Evolutionary conservation across 148 eudicot species (phyloP).

Genomic region (Simmondsia chinensis): DNA sequence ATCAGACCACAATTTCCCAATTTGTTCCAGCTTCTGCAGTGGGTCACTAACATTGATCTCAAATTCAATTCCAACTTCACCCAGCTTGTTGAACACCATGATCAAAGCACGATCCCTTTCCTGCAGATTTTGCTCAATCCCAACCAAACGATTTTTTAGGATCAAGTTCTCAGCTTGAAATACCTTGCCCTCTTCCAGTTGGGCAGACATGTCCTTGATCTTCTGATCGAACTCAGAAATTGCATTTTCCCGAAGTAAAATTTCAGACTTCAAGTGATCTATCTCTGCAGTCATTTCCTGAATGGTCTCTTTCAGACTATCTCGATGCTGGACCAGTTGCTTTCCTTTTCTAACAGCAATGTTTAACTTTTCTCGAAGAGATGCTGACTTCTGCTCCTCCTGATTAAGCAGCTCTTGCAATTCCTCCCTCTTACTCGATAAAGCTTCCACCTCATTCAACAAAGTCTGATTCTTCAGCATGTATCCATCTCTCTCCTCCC

Average conservation of each 20-base stretch:
- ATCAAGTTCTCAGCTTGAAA: constrained; percentile 44
- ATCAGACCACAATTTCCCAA: constrained; percentile 42
- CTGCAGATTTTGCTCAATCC: constrained; percentile 41
- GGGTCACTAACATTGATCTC: constrained; percentile 39
- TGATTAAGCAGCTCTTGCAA: constrained; percentile 57
- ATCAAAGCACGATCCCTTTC: constrained; percentile 44
- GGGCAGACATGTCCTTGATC: constrained; percentile 34
- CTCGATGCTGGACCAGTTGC: constrained; percentile 84
- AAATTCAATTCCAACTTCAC: constrained; percentile 32
- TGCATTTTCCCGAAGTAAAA: constrained; percentile 34
- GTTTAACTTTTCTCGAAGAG: constrained; percentile 86
- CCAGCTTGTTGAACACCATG: constrained; percentile 38
- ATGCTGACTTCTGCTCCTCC: constrained; percentile 86
- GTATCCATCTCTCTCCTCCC: constrained; percentile 47
- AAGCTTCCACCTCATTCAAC: constrained; percentile 36
- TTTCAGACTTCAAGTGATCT: constrained; percentile 46
- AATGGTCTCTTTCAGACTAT: constrained; percentile 67
- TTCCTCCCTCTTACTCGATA: constrained; percentile 31
- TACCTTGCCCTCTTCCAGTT: constrained; percentile 34
- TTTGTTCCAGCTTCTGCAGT: constrained; percentile 49
- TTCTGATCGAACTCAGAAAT: constrained; percentile 43
- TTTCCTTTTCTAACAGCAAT: constrained; percentile 93
- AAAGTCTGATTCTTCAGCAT: constrained; percentile 43
- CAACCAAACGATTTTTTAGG: constrained; percentile 47
- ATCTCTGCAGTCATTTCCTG: constrained; percentile 56